phyloP scores from a whole-genome alignment of 495 filamentous ascomycete genomes.

The Oleoguttula mirabilis region DNA sequence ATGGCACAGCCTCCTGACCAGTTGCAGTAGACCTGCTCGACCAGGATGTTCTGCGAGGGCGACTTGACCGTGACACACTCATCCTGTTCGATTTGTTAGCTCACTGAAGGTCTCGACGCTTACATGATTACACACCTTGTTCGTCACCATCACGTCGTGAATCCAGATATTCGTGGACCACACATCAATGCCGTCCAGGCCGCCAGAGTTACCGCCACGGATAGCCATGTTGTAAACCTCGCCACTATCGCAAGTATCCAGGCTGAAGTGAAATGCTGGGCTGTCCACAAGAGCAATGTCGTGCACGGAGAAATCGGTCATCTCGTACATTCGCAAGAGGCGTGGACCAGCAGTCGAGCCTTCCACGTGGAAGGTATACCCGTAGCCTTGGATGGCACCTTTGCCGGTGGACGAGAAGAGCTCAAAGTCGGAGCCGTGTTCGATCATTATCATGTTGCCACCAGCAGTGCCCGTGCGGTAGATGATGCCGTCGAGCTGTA shows the following conservation, averaged over 20 bases:
- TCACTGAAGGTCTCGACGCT: neutral
- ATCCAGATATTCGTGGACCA: conserved; percentile 28
- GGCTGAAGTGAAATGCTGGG: conserved; percentile 29
- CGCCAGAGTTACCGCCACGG: conserved; percentile 27
- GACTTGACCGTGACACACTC: conserved; percentile 25
- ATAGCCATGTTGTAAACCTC: conserved; percentile 30
- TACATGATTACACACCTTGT: conserved; percentile 24
- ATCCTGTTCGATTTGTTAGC: conserved; percentile 13
- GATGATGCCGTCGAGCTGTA: conserved; percentile 30
- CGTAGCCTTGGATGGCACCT: conserved; percentile 28
- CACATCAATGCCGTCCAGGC: conserved; percentile 30
- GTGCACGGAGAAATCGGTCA: conserved; percentile 25
- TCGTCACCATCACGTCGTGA: conserved; percentile 28
- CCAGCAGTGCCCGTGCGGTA: conserved; percentile 28
- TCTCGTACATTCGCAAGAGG: conserved; percentile 26
- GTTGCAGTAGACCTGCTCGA: conserved; percentile 26
- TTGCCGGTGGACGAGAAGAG: conserved; percentile 22
- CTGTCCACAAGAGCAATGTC: conserved; percentile 29
- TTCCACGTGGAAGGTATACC: conserved; percentile 27
- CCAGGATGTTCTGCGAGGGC: conserved; percentile 25
- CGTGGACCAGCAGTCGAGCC: conserved; percentile 24
- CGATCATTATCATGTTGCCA: conserved; percentile 32
- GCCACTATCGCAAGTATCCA: conserved; percentile 30
- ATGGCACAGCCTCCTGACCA: conserved; percentile 23
- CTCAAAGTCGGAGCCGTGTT: conserved; percentile 26